A percentile compares a stretch with the other conserved stretches of the same genome.
These are phyloP conservation scores for Russula abietina DNA, from an alignment of 768 basidiomycete species.

Conservation along the genomic window DNA sequence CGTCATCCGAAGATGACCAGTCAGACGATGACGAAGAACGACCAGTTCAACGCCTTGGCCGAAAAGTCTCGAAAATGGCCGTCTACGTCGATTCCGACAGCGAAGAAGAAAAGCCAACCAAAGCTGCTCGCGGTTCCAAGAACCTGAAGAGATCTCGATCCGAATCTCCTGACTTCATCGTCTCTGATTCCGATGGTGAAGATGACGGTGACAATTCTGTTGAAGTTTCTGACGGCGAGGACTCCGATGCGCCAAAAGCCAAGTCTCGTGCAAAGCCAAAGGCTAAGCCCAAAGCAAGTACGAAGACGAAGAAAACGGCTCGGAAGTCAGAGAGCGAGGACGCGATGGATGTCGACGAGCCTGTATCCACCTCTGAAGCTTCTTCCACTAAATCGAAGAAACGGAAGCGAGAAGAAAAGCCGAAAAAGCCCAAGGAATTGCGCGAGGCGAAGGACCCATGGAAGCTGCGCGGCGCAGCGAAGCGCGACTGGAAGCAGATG, in stretches of 20 bases:
- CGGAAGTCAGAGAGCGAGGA: conserved; percentile 33
- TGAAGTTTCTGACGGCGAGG: conserved; percentile 30
- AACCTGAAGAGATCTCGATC: conserved; percentile 25
- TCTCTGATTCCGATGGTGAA: conserved; percentile 32
- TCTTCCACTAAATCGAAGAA: conserved; percentile 39
- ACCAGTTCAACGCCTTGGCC: conserved; percentile 16
- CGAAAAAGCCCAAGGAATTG: conserved; percentile 31
- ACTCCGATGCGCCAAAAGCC: conserved; percentile 33
- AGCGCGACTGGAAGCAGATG: conserved; percentile 73
- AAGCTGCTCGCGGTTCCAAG: conserved; percentile 21
- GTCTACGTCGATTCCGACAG: conserved; percentile 19
- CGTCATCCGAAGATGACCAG: conserved; percentile 9
- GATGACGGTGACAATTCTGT: conserved; percentile 27
- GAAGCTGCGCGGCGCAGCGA: conserved; percentile 60
- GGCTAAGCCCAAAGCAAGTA: conserved; percentile 20
- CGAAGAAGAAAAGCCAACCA: conserved; percentile 17
- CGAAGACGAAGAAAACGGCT: conserved; percentile 30
- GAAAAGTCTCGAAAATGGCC: conserved; percentile 20
- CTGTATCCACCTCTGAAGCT: conserved; percentile 33
- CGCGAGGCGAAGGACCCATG: conserved; percentile 66
- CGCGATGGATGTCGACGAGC: conserved; percentile 56
- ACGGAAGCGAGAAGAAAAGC: conserved; percentile 34
- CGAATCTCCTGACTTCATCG: conserved; percentile 26
- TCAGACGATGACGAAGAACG: conserved; percentile 14
- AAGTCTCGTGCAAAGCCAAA: conserved; percentile 32